phyloP scores from a whole-genome alignment of 164 flowering plant species.

The Cinnamomum chago region DNA sequence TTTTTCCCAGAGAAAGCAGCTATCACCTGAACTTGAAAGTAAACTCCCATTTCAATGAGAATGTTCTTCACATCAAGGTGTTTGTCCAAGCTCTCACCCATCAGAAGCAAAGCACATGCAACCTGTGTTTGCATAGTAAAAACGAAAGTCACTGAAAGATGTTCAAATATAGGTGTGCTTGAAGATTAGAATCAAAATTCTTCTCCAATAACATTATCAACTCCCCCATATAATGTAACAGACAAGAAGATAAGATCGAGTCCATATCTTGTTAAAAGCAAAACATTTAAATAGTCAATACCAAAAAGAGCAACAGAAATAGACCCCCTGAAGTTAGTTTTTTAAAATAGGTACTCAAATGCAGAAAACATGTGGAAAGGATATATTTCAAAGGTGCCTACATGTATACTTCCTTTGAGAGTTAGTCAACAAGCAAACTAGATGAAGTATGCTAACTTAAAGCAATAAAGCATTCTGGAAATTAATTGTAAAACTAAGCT shows the following conservation, averaged over 20 bases:
- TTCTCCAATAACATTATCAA: background rate
- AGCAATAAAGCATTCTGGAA: background rate
- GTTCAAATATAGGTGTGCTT: too few relatives aligned
- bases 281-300: too few relatives aligned
- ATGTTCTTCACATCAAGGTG: constrained; percentile 68
- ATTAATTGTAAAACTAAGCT: background rate
- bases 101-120: constrained; percentile 89
- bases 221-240: background rate
- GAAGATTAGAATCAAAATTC: too few relatives aligned
- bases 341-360: too few relatives aligned
- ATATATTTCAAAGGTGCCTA: too few relatives aligned
- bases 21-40: constrained; percentile 96
- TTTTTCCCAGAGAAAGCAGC: too few relatives aligned
- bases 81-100: constrained; percentile 76
- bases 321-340: background rate
- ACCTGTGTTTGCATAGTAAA: constrained; percentile 38
- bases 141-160: background rate
- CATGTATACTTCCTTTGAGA: too few relatives aligned
- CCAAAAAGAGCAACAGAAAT: background rate
- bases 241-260: background rate
- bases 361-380: too few relatives aligned
- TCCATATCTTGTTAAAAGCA: background rate
- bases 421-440: too few relatives aligned
- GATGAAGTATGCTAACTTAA: background rate
- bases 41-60: constrained; percentile 89